Evolutionary conservation across 2,329 filamentous ascomycete genomes (phyloP), one percentile per base, ranked within the genome.

Genomic region (Hypoxylon sp.): DNA sequence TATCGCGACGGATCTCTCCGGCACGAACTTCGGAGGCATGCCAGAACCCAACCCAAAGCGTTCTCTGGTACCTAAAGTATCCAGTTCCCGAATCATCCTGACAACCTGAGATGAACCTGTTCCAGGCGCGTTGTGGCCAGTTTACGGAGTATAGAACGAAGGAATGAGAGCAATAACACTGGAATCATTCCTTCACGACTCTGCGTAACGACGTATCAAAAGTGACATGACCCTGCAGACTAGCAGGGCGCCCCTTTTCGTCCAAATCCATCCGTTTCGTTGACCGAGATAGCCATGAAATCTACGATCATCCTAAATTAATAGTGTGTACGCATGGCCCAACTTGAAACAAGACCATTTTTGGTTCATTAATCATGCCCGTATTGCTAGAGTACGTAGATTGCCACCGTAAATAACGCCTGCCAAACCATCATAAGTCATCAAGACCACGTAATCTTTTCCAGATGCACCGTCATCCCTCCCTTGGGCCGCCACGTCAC

Each of bases 401-500:
- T 43, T 34, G 19, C 19, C 56, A 19, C 23, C 57, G 17, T 46
- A 51, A 30, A 32, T 25, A 25, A 19, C 28, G 36, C 46, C 57
- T 10, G 45, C 9, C 19, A 38, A 46, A 19, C 17, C 49, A 5
- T 17, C n/a, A 7, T 25, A 19, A 28, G 28, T n/a, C 19, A 38
- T 58, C 52, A 62, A 13, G 50, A 36, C 48, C 48, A 59, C 49
- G n/a, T 30, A 36, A 66, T 62, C 59, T 14, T 62, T 30, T 66
- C 63, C 1, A 66, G 5, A 34, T 58, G 63, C 19, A 66, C 58
- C 46, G 41, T 55, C 58, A 66, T 53, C 2, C 63, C 63, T 3
- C 59, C 59, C 34, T 55, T 59, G 7, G 63, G 63, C 23, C 62
- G 43, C 61, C 58, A 68, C 43, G 66, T 68, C 43, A 68, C 66